Evolutionary conservation across 2,329 filamentous ascomycete species (phyloP).

Genomic region (Diplodia seriata): DNA sequence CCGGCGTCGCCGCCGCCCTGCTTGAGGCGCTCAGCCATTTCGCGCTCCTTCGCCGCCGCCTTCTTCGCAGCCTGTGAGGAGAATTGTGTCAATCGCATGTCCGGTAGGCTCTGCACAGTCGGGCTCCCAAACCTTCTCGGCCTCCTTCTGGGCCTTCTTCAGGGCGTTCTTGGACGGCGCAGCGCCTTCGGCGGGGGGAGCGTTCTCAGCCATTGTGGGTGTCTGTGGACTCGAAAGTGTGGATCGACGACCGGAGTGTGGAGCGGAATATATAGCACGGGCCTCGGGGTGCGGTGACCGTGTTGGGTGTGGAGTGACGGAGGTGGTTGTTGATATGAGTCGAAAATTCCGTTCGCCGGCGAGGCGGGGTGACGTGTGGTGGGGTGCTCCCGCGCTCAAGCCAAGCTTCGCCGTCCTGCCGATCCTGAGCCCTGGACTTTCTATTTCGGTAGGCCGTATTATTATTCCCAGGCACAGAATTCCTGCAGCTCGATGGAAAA

Average conservation of each 20-base stretch:
- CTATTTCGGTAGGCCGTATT: not conserved
- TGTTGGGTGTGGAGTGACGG: constrained; percentile 19
- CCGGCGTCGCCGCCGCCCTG: constrained; percentile 72
- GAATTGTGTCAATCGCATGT: constrained; percentile 33
- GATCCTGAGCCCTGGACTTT: not conserved
- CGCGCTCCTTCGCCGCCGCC: constrained; percentile 51
- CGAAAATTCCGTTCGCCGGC: constrained; percentile 30
- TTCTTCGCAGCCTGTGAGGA: constrained; percentile 49
- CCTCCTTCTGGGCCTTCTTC: constrained; percentile 53
- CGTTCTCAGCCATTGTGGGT: constrained; percentile 44
- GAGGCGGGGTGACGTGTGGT: constrained; percentile 30
- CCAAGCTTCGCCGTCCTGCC: constrained; percentile 1
- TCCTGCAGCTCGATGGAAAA: not conserved
- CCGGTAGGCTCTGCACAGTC: not conserved
- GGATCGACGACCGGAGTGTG: not conserved
- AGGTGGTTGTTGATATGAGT: constrained; percentile 30
- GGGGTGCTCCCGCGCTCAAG: constrained; percentile 22
- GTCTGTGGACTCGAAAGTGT: not conserved
- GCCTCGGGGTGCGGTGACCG: constrained; percentile 1
- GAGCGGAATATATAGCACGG: constrained; percentile 9
- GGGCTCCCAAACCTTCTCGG: constrained; percentile 45
- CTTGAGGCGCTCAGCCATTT: constrained; percentile 57
- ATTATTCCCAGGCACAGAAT: not conserved
- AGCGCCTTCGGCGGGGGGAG: constrained; percentile 35
- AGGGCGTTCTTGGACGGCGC: constrained; percentile 50